phyloP scores from a whole-genome alignment of 352 stramenopile species.

The Phytophthora vignae region DNA sequence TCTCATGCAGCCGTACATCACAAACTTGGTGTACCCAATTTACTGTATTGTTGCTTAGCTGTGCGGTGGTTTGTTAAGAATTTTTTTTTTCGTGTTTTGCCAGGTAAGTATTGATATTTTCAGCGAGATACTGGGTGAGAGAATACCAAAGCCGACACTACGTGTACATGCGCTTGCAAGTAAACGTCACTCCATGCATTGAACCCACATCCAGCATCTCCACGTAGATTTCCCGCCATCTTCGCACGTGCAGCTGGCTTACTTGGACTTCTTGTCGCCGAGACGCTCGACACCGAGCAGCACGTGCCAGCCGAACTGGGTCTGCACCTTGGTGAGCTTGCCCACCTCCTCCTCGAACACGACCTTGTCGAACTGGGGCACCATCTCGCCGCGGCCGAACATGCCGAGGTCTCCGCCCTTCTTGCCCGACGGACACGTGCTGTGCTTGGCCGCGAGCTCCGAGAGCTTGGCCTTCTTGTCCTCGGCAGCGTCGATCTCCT shows the following conservation, averaged over 20 bases:
- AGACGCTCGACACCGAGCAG: constrained; percentile 74
- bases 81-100: too few relatives aligned
- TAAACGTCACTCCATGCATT: neutral
- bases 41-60: too few relatives aligned
- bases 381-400: constrained; percentile 80
- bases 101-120: too few relatives aligned
- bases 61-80: too few relatives aligned
- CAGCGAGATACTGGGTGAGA: too few relatives aligned
- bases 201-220: neutral
- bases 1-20: too few relatives aligned
- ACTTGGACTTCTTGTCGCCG: constrained; percentile 53
- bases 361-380: constrained; percentile 77
- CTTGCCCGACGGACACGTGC: constrained; percentile 65
- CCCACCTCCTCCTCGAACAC: constrained; percentile 67
- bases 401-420: constrained; percentile 71
- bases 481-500: constrained; percentile 60
- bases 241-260: constrained; percentile 4
- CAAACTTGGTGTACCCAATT: too few relatives aligned
- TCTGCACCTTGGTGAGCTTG: constrained; percentile 67
- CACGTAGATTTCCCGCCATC: too few relatives aligned
- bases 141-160: too few relatives aligned
- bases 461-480: constrained; percentile 66
- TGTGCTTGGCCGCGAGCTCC: constrained; percentile 59
- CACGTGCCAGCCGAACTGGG: constrained; percentile 83
- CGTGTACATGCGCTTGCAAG: neutral